Evolutionary conservation across 2,329 filamentous ascomycete genomes (phyloP).

Genomic region (Metarhizium anisopliae): DNA sequence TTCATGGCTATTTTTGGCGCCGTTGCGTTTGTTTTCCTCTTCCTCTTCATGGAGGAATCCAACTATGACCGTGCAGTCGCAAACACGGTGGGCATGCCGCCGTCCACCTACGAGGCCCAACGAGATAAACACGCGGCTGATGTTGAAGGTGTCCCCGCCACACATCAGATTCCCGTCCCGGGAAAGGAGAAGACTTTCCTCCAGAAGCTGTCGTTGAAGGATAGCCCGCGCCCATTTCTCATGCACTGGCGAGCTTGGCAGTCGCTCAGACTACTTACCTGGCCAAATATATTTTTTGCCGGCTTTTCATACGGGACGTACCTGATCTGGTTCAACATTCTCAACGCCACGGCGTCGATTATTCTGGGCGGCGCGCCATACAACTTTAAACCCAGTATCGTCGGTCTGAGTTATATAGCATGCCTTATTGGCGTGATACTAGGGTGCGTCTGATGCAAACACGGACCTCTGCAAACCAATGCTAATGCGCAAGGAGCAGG

Average conservation of each 20-base stretch:
- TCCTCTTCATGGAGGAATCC: constrained; percentile 53
- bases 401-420: constrained; percentile 29
- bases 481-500: background rate
- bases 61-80: constrained; percentile 34
- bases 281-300: constrained; percentile 33
- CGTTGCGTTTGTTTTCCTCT: constrained; percentile 28
- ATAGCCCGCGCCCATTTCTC: constrained; percentile 24
- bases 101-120: background rate
- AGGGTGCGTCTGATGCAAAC: constrained; percentile 13
- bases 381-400: constrained; percentile 28
- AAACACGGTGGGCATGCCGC: constrained; percentile 1
- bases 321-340: constrained; percentile 33
- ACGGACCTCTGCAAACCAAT: background rate
- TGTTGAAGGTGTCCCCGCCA: background rate
- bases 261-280: constrained; percentile 26
- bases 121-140: background rate
- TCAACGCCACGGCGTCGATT: constrained; percentile 33
- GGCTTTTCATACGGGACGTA: constrained; percentile 34
- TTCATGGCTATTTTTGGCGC: constrained; percentile 30
- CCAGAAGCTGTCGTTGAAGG: constrained; percentile 31
- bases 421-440: constrained; percentile 24
- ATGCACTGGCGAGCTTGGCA: constrained; percentile 29
- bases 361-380: constrained; percentile 28
- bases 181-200: constrained; percentile 25
- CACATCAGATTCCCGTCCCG: background rate